Evolutionary conservation across 2,329 filamentous ascomycete genomes (phyloP).

Genomic region (Orbilia brochopaga): DNA sequence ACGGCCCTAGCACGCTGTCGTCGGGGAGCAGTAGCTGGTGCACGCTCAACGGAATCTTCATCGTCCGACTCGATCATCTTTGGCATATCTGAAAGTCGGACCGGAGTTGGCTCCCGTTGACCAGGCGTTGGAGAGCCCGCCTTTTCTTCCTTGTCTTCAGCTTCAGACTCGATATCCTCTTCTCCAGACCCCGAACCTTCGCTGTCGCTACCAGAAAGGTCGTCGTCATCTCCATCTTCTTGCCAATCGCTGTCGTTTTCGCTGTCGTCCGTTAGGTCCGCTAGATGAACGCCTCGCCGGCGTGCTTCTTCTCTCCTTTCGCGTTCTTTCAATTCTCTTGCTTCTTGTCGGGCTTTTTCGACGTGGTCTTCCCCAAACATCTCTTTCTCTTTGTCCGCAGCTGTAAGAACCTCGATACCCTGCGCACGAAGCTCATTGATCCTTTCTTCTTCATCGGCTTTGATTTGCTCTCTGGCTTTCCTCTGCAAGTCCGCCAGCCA

Average conservation of each 20-base stretch:
- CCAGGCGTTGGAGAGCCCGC: constrained; percentile 25
- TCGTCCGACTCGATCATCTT: constrained; percentile 58
- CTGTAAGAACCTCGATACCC: constrained; percentile 80
- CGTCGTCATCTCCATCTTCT: constrained; percentile 58
- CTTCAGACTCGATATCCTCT: constrained; percentile 58
- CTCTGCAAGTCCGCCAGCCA: constrained; percentile 72
- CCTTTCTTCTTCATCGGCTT: constrained; percentile 75
- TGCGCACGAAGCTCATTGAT: constrained; percentile 77
- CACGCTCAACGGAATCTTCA: constrained; percentile 59
- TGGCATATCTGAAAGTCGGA: constrained; percentile 48
- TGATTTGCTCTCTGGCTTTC: constrained; percentile 79
- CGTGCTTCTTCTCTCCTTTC: constrained; percentile 67
- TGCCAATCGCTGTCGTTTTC: constrained; percentile 56
- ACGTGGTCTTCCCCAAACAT: constrained; percentile 86
- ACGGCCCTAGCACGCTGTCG: constrained; percentile 23
- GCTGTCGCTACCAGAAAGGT: constrained; percentile 48
- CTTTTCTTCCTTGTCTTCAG: constrained; percentile 56
- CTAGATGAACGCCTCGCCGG: constrained; percentile 59
- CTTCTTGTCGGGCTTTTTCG: constrained; percentile 80
- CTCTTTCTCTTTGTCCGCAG: constrained; percentile 83
- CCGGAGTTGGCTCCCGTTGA: constrained; percentile 26
- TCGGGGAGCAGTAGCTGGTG: constrained; percentile 38
- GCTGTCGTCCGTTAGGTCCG: constrained; percentile 64
- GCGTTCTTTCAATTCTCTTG: constrained; percentile 71
- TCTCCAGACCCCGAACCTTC: constrained; percentile 56